Conservation (phyloP, 129 eudicot genomes). For the Flaveria ramosissima region DNA sequence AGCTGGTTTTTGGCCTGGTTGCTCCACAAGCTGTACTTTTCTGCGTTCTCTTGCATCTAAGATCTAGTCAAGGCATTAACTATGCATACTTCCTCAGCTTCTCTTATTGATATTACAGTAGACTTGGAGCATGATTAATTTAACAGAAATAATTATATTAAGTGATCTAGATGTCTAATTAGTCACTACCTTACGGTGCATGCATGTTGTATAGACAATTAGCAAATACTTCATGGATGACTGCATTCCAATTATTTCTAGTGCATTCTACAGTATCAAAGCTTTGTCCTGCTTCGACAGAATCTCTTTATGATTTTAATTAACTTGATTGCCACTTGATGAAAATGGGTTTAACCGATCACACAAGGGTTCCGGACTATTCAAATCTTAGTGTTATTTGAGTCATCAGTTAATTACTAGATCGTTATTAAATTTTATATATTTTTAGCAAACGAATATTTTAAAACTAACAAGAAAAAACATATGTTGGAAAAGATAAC, state of each 20-base stretch:
- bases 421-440: not conserved
- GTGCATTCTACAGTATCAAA: not conserved
- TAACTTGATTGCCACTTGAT: not conserved
- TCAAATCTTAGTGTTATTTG: not conserved
- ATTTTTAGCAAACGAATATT: not conserved
- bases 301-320: not conserved
- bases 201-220: not conserved
- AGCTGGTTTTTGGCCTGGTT: conserved; percentile 75
- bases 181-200: not conserved
- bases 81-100: not conserved
- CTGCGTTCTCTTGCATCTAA: conserved; percentile 78
- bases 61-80: conserved; percentile 53
- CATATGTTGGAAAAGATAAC: not conserved
- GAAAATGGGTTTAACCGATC: not conserved
- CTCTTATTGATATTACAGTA: conserved; percentile 3
- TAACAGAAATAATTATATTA: not conserved
- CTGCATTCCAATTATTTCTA: not conserved
- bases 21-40: conserved; percentile 92
- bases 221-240: not conserved
- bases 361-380: not conserved
- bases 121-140: not conserved
- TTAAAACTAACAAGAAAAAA: not conserved
- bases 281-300: not conserved
- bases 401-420: not conserved
- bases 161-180: not conserved